Base-by-base conservation (phyloP, 2,329 filamentous ascomycete genomes). In the Mycosphaerelloides madeirae region DNA sequence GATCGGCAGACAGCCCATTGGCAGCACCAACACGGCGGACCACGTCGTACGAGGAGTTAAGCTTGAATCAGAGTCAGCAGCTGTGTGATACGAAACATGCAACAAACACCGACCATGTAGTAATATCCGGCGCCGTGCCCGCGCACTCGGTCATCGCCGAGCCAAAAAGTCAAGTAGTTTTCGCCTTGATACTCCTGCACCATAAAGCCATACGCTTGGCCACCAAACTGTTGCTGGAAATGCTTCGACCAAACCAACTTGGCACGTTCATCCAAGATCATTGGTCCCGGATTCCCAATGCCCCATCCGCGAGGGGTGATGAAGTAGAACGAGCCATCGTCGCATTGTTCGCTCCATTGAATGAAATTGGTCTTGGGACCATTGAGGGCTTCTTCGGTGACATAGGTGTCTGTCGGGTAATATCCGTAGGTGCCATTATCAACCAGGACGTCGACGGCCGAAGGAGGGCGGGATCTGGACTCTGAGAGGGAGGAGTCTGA, bases 1-100 rank as follows among this genome's bases (percentile, higher is more conserved):
- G 60, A 43, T 75, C 64, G 18, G 63, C 64, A 8, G 53, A 54
- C 11, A 67, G 49, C 2, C 50, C 56, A 9, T 65, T 63, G 19
- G 56, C 61, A 2, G 68, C 68, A 1, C 64, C 68, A 13, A 71
- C 58, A 20, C 67, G 65, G 55, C 65, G 65, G 31, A 63, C 60
- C 34, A 66, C 53, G 29, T 67, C 60, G 51, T 73, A 73, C 13
- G 60, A 63, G 18, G 63, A 52, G 41, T 65, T 60, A 16, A 65
- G 55, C 61, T 63, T 32, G 13, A 9, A 3, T 3, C n/a, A 11
- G 9, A 19, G 39, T 56, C 16, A 53, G 45, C 28, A 31, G 22
- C 42, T 28, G 20, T 39, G n/a, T 34, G 3, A 13, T n/a, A n/a
- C 4, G n/a, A n/a, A 25, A 5, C n/a, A 8, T 16, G 20, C 7